Base-by-base conservation (phyloP, 192 early-diverging fungal species). In the Coemansia aciculifera region DNA sequence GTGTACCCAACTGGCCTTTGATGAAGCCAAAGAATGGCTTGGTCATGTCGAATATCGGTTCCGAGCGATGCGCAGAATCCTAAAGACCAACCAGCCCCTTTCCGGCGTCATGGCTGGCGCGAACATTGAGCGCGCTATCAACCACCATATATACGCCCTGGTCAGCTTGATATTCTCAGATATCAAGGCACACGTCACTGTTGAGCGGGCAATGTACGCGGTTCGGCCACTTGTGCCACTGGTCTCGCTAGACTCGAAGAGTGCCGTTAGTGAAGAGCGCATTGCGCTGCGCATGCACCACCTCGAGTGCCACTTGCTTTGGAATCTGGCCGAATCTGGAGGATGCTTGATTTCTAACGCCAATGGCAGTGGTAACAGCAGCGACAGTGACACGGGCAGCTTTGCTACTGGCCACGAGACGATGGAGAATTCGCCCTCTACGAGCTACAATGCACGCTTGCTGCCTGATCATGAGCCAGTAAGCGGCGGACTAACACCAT, bases 1-100 rank as follows among this genome's bases (percentile, higher is more conserved):
- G 67, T 63, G 51, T 19, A 74, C 69, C 0, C 75, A 78, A 72
- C 60, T 83, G 37, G 80, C 80, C 9, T n/a, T 83, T 40, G 80
- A 77, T 37, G 72, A 74, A 19, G 72, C 80, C 3, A 52, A 57
- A 34, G 21, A 9, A 17, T 83, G 80, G 80, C 57, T 44, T 19
- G 46, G 5, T 11, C 69, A 69, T 38, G 66, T 75, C 11, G 42
- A 52, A 1, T 29, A 38, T 13, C 68, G 80, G 2, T 46, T 77
- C 24, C 63, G 60, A n/a, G 32, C 62, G 13, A 64, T 81, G 40
- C 68, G 62, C 46, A 59, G 57, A n/a, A 70, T 63, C 3, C 11
- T 70, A 36, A 12, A 36, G 27, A 27, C 3, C 42, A 59, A 23
- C 54, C 48, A 32, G 7, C 51, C 52, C 13, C 24, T n/a, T 23